Percentiles rank a stretch among this genome's conserved stretches.
phyloP scores from a whole-genome alignment of 176 grass and related monocot genomes.

The Oryza meyeriana region DNA sequence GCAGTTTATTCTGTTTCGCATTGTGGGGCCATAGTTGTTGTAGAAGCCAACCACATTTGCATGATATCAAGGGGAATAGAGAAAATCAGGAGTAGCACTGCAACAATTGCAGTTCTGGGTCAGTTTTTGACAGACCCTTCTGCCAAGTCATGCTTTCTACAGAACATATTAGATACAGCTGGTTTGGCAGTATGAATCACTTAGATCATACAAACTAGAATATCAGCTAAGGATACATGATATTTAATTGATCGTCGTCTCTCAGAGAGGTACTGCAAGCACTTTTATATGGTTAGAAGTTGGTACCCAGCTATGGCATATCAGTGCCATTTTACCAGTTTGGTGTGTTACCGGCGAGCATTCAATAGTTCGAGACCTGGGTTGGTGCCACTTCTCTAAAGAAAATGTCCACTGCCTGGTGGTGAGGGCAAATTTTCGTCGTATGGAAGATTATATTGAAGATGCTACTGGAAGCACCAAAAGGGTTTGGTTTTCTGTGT shows the following conservation, averaged over 20 bases:
- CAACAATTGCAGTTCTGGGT: slow-evolving; percentile 83
- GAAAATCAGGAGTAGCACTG: slow-evolving; percentile 87
- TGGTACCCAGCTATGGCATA: slow-evolving; percentile 2
- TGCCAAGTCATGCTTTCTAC: slow-evolving; percentile 60
- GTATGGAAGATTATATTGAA: not conserved
- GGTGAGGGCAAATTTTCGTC: not conserved
- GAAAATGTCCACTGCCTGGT: not conserved
- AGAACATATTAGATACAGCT: slow-evolving; percentile 45
- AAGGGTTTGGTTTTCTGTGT: slow-evolving; percentile 34
- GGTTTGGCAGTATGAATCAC: slow-evolving; percentile 22
- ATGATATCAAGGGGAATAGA: slow-evolving; percentile 96
- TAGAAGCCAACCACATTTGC: slow-evolving; percentile 90
- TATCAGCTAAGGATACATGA: not conserved
- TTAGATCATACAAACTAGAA: not conserved
- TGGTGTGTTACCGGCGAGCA: not conserved
- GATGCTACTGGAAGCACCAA: slow-evolving; percentile 7
- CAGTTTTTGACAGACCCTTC: slow-evolving; percentile 60
- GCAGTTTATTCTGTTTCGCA: slow-evolving; percentile 51
- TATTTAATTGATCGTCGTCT: not conserved
- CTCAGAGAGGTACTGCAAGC: not conserved
- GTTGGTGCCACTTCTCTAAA: not conserved
- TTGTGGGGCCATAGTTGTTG: slow-evolving; percentile 69
- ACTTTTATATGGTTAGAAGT: not conserved
- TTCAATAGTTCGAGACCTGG: not conserved
- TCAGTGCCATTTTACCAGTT: not conserved